A percentile compares a stretch with the other conserved stretches of the same genome.
phyloP scores from a whole-genome alignment of 2,329 filamentous ascomycete genomes.

The Penicillium sp. region DNA sequence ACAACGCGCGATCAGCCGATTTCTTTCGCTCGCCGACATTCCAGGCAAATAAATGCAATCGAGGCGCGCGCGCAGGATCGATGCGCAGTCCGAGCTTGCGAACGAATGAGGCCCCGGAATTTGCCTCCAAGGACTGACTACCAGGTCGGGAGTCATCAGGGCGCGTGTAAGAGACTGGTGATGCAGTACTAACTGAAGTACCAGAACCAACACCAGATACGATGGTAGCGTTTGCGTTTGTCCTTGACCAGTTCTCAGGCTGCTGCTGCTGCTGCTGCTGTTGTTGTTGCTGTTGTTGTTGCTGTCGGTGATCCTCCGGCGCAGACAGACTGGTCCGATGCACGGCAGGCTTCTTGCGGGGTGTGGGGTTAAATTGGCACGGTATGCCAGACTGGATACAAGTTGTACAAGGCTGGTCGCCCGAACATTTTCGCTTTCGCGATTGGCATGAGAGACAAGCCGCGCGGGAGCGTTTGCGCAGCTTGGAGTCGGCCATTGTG shows the following conservation, averaged over 20 bases:
- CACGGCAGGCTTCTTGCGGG: constrained; percentile 35
- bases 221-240: neutral
- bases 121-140: constrained; percentile 56
- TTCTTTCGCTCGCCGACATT: constrained; percentile 46
- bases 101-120: constrained; percentile 62
- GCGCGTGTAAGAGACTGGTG: constrained; percentile 12
- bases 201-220: neutral
- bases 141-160: constrained; percentile 4
- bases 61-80: constrained; percentile 58
- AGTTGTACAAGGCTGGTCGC: constrained; percentile 56
- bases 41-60: constrained; percentile 62
- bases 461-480: constrained; percentile 47
- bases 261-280: constrained; percentile 3
- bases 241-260: constrained; percentile 11
- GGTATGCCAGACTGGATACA: constrained; percentile 60
- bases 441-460: constrained; percentile 59
- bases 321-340: constrained; percentile 19
- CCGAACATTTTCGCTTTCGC: constrained; percentile 62
- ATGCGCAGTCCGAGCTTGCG: constrained; percentile 57
- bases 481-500: constrained; percentile 32
- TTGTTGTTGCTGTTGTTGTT: neutral
- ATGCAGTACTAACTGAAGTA: neutral
- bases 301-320: constrained; percentile 15
- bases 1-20: constrained; percentile 16
- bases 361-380: constrained; percentile 51